Base-by-base conservation (phyloP, 176 grass and related monocot genomes). In the Oryza coarctata region DNA sequence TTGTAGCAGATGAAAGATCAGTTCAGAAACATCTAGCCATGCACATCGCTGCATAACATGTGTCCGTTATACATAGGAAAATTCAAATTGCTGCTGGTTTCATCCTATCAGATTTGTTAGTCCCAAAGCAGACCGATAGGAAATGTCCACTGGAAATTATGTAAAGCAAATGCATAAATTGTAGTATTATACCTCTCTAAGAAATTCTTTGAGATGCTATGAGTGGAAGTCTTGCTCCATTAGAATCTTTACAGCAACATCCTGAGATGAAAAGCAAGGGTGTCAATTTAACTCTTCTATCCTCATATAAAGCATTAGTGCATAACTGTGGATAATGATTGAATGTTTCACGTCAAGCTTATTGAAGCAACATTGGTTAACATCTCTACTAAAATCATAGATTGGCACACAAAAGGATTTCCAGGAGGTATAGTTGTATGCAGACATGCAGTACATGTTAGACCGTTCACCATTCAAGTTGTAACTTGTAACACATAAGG, bases 191-290 rank as follows among this genome's bases (percentile, higher is more conserved):
- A 97, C 94, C 89, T 97, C 94, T 88, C 94, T 91, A 38, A 97
- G 38, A 82, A 97, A 97, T 70, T 97, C 94, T 69, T 85, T 91
- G 39, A 94, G 78, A 30, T 61, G 83, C 70, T 94, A 87, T 61
- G 84, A 76, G 66, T 90, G 91, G 74, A 94, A 88, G 86, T 94
- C 91, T 83, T 94, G 94, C 75, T 97, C 94, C 84, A 91, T 97
- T 45, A 97, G 70, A 65, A 97, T 94, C 65, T 97, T 97, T 57
- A 97, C 94, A 65, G 94, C 91, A 86, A 97, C 94, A 90, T 94
- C 91, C 94, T 97, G 74, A 78, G 20, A 62, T 71, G 40, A 71
- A 71, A 77, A 63, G 30, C 30, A 65, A 2, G 55, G 50, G 7
- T 28, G 2, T 83, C 52, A 77, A 77, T 31, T 52, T 0, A 65